phyloP scores from a whole-genome alignment of 2,329 filamentous ascomycete genomes.

The Ophiosphaerella herpotricha region DNA sequence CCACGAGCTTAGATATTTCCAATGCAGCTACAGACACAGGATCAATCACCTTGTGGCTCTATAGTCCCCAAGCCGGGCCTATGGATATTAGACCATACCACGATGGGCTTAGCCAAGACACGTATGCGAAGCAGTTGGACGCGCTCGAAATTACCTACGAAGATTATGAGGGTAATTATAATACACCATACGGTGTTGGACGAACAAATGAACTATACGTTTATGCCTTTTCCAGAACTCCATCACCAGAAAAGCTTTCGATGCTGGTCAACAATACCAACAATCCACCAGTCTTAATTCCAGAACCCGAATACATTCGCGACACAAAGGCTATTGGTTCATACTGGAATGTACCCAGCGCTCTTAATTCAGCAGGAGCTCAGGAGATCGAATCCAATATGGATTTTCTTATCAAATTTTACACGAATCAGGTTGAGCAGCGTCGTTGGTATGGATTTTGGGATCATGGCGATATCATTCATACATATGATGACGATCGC shows the following conservation, averaged over 20 bases:
- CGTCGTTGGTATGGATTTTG: slow-evolving; percentile 67
- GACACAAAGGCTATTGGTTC: slow-evolving; percentile 59
- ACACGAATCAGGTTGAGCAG: slow-evolving; percentile 60
- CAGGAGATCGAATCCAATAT: slow-evolving; percentile 57
- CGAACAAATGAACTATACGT: slow-evolving; percentile 63
- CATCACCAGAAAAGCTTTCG: slow-evolving; percentile 54
- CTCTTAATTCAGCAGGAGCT: slow-evolving; percentile 34
- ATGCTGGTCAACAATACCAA: slow-evolving; percentile 53
- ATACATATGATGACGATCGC: slow-evolving; percentile 63
- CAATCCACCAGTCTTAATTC: slow-evolving; percentile 58
- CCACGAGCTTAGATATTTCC: slow-evolving; percentile 61
- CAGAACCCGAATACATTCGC: slow-evolving; percentile 56
- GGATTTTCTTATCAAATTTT: slow-evolving; percentile 62
- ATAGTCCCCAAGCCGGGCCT: slow-evolving; percentile 60
- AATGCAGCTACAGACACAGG: slow-evolving; percentile 57
- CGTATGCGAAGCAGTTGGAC: slow-evolving; percentile 62
- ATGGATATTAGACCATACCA: slow-evolving; percentile 64
- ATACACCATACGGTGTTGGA: slow-evolving; percentile 62
- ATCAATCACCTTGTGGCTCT: slow-evolving; percentile 64
- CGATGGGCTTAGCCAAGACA: slow-evolving; percentile 61
- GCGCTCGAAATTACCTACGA: slow-evolving; percentile 68
- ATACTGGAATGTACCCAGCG: slow-evolving; percentile 57
- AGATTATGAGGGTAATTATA: slow-evolving; percentile 61
- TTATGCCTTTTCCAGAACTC: slow-evolving; percentile 59
- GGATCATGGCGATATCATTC: slow-evolving; percentile 66